Evolutionary conservation across 2,329 filamentous ascomycete genomes (phyloP).

Genomic region (Allantophomopsis lycopodina): DNA sequence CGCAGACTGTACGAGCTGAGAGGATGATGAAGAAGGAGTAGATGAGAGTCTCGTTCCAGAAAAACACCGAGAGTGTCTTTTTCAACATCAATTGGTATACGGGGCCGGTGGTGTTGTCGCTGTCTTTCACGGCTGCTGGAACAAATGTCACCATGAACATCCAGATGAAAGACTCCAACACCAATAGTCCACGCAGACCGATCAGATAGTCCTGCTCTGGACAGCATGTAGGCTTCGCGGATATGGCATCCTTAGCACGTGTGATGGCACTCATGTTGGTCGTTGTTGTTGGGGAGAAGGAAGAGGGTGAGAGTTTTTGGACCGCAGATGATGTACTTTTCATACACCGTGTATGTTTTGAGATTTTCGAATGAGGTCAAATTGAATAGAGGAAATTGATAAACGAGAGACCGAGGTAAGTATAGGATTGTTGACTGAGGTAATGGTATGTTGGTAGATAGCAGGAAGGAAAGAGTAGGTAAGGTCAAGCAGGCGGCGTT

Average conservation of each 20-base stretch:
- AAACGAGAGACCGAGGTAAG: too few species aligned
- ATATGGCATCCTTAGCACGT: not conserved
- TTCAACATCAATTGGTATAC: constrained; percentile 25
- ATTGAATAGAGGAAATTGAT: too few species aligned
- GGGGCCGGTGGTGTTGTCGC: constrained; percentile 20
- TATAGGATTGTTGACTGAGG: too few species aligned
- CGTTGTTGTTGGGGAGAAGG: too few species aligned
- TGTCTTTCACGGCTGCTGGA: constrained; percentile 23
- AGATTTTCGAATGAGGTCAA: too few species aligned
- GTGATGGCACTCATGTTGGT: too few species aligned
- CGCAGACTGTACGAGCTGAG: constrained; percentile 24
- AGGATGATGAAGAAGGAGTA: constrained; percentile 30
- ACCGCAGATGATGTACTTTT: too few species aligned
- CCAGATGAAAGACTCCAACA: constrained; percentile 27
- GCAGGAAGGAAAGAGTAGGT: too few species aligned
- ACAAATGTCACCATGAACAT: constrained; percentile 29
- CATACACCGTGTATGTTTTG: too few species aligned
- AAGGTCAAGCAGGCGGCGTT: too few species aligned
- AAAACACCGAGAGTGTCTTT: constrained; percentile 27
- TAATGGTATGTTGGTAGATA: too few species aligned
- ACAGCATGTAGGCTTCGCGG: constrained; percentile 1
- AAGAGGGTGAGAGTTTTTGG: too few species aligned
- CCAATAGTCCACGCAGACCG: constrained; percentile 28
- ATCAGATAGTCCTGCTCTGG: constrained; percentile 19
- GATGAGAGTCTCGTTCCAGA: constrained; percentile 30